Conservation (phyloP, 2,329 filamentous ascomycete genomes). For the Colletotrichum gloeosporioides region DNA sequence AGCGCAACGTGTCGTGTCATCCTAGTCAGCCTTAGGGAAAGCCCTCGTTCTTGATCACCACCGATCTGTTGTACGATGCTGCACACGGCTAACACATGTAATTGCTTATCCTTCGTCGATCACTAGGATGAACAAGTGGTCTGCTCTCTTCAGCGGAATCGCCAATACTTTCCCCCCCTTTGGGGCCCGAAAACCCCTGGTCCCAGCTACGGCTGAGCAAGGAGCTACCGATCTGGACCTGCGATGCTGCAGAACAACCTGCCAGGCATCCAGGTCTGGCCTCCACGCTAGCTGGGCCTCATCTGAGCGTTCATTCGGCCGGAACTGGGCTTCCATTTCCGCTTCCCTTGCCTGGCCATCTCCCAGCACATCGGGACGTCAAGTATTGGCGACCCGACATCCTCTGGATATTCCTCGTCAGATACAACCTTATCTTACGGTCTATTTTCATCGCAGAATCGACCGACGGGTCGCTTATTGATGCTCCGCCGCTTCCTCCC, state of each 20-base stretch:
- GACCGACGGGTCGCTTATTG: neutral
- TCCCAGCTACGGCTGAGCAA: conserved; percentile 1
- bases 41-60: neutral
- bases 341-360: neutral
- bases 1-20: neutral
- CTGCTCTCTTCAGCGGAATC: neutral
- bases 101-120: neutral
- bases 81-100: neutral
- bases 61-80: neutral
- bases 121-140: neutral
- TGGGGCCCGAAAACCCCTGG: neutral
- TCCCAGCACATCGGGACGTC: neutral
- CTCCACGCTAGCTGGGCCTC: neutral
- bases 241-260: neutral
- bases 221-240: neutral
- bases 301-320: neutral
- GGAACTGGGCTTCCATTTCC: neutral
- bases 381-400: neutral
- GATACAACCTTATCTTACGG: neutral
- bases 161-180: neutral
- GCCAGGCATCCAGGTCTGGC: neutral
- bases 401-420: neutral
- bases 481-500: neutral
- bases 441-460: neutral
- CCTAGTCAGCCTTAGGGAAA: neutral